Conservation (phyloP, 371 early-diverging fungal genomes). For the Rhizopus microsporus region DNA sequence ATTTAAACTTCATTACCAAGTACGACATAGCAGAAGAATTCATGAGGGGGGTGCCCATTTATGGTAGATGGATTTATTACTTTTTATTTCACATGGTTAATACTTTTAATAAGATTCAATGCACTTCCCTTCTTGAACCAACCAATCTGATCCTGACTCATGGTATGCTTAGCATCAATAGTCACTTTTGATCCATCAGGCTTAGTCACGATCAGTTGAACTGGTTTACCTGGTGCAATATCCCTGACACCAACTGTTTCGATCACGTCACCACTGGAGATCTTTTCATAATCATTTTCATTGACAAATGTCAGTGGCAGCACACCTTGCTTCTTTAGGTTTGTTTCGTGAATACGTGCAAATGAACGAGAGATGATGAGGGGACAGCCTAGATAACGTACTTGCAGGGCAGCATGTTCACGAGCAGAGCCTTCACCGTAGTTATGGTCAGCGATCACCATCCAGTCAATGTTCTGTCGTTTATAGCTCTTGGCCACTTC, state of each 20-base stretch:
- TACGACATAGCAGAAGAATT: not conserved
- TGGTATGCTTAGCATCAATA: constrained; percentile 79
- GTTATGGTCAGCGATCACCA: constrained; percentile 93
- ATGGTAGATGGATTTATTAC: not conserved
- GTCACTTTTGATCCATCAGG: constrained; percentile 62
- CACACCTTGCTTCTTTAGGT: constrained; percentile 98
- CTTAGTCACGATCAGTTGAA: constrained; percentile 54
- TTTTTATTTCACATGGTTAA: not conserved
- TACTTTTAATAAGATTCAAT: constrained; percentile 66
- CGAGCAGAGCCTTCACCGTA: constrained; percentile 98
- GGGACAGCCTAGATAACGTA: constrained; percentile 90
- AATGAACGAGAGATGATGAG: constrained; percentile 89
- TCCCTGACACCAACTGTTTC: constrained; percentile 77
- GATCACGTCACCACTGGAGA: constrained; percentile 79
- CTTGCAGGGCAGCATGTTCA: constrained; percentile 96
- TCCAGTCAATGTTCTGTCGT: constrained; percentile 80
- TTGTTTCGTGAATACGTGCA: constrained; percentile 98
- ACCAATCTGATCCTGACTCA: constrained; percentile 89
- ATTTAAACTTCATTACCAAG: too few relatives aligned
- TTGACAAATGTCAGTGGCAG: constrained; percentile 90
- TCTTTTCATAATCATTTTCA: constrained; percentile 78
- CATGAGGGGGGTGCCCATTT: not conserved
- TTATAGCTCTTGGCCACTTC: constrained; percentile 91
- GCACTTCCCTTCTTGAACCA: constrained; percentile 96
- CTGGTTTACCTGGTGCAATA: constrained; percentile 61